phyloP scores from a whole-genome alignment of 352 stramenopile species.

The Phytophthora tubulina region DNA sequence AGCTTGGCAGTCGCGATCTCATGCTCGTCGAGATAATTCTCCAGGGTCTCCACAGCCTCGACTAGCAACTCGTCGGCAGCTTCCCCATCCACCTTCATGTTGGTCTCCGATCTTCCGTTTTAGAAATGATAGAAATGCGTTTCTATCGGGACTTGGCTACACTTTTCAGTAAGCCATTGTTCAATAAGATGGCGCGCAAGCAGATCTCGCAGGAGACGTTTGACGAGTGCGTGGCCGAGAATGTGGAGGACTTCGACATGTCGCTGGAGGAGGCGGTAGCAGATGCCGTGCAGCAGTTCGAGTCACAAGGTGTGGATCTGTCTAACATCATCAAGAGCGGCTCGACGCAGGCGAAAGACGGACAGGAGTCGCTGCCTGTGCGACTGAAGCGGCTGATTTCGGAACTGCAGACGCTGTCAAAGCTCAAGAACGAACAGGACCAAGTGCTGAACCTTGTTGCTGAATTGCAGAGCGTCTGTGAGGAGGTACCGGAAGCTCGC shows the following conservation, averaged over 20 bases:
- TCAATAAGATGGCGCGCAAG: conserved; percentile 31
- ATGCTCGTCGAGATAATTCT: conserved; percentile 67
- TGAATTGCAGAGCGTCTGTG: conserved; percentile 49
- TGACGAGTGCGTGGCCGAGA: conserved; percentile 91
- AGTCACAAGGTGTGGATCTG: conserved; percentile 88
- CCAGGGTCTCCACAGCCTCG: conserved; percentile 48
- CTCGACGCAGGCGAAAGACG: neutral
- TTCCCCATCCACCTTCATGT: conserved; percentile 8
- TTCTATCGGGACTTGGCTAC: neutral
- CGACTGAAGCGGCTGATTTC: conserved; percentile 51
- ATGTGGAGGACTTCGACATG: conserved; percentile 93
- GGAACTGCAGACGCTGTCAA: conserved; percentile 29
- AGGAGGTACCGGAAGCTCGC: conserved; percentile 60
- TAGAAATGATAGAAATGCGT: conserved; percentile 20
- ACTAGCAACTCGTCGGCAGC: conserved; percentile 53
- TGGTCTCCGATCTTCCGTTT: conserved; percentile 18
- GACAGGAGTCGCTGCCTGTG: conserved; percentile 30
- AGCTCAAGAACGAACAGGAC: conserved; percentile 7
- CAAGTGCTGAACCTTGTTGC: conserved; percentile 35
- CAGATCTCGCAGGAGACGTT: conserved; percentile 93
- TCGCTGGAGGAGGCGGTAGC: conserved; percentile 72
- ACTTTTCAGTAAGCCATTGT: neutral
- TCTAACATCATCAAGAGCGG: conserved; percentile 82
- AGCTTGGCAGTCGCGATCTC: conserved; percentile 55
- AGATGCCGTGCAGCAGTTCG: conserved; percentile 88